Base-by-base conservation (phyloP, 106 monocot species). In the Dendrobium officinale region DNA sequence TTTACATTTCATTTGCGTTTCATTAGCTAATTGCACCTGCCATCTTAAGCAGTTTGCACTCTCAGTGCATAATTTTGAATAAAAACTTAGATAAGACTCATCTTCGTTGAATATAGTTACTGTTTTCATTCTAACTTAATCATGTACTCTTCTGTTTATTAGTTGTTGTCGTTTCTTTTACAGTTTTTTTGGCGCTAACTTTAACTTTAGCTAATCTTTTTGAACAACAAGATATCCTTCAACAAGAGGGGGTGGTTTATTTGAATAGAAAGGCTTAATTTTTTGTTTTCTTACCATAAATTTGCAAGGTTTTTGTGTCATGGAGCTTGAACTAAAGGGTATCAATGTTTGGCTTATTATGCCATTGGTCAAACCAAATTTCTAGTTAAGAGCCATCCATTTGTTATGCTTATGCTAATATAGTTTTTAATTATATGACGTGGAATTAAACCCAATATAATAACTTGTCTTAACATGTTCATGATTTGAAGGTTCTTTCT, bases 231-330 rank as follows among this genome's bases (percentile, higher is more conserved):
- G 5, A 2, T 51, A 51, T 61, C 2, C 8, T 61, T 61, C 19
- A 61, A 61, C 61, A 61, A 61, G 61, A 61, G 61, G 51, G 51
- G 51, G 64, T 64, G 64, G 24, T 64, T 64, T 22, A 64, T 64
- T 64, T 64, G 64, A 64, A 64, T 26, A 64, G 4, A 64, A 64
- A 64, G 13, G 10, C 10, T 13, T 13, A 51, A 37, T 55, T 55
- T 55, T 64, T n/a, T 24, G 4, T 22, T 9, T 64, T 5, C 26
- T 64, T 64, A 64, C 4, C 24, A 64, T 64, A 64, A 10, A 13
- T 22, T 64, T 22, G 26, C 22, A 24, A 64, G 24, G 64, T 10
- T 51, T 51, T 51, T 51, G 51, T 51, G 51, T 51, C 13, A 51
- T 51, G 10, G 51, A 51, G 51, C 51, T 51, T 51, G 15, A 51